Evolutionary conservation across 805 yeast species (phyloP).

Genomic region (Zygotorulaspora sp.): DNA sequence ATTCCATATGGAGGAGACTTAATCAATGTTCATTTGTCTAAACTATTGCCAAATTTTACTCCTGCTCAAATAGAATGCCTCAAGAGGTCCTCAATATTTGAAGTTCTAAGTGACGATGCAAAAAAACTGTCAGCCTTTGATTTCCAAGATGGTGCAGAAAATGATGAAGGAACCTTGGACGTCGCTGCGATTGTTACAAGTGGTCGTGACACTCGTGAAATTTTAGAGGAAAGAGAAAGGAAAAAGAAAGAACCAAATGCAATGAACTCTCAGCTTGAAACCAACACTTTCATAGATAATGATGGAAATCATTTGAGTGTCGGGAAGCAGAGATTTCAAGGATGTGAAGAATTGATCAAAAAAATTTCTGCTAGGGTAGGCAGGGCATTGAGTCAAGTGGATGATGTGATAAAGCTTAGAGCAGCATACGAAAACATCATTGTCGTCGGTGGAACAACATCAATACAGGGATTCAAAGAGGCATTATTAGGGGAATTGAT

Average conservation of each 20-base stretch:
- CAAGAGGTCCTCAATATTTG: constrained; percentile 71
- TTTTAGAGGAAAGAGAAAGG: constrained; percentile 59
- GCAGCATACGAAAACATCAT: constrained; percentile 82
- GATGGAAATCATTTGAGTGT: constrained; percentile 53
- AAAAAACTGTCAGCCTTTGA: constrained; percentile 59
- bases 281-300: constrained; percentile 64
- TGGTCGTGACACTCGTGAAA: constrained; percentile 61
- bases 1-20: constrained; percentile 57
- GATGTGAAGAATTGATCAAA: constrained; percentile 57
- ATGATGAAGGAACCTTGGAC: constrained; percentile 74
- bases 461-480: constrained; percentile 71
- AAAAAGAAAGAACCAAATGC: constrained; percentile 33
- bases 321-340: constrained; percentile 90
- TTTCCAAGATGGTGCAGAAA: constrained; percentile 41
- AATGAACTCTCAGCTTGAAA: constrained; percentile 65
- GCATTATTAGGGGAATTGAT: constrained; percentile 57
- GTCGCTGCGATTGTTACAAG: constrained; percentile 86
- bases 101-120: constrained; percentile 68
- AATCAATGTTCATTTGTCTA: constrained; percentile 52
- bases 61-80: constrained; percentile 63
- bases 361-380: constrained; percentile 52
- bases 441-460: constrained; percentile 71
- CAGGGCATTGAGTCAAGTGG: constrained; percentile 49
- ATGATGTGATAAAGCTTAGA: constrained; percentile 67
- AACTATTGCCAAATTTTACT: constrained; percentile 54